A percentile compares a stretch with the other conserved stretches of the same genome.
phyloP scores from a whole-genome alignment of 768 basidiomycete species.

The Amyloporia xantha region DNA sequence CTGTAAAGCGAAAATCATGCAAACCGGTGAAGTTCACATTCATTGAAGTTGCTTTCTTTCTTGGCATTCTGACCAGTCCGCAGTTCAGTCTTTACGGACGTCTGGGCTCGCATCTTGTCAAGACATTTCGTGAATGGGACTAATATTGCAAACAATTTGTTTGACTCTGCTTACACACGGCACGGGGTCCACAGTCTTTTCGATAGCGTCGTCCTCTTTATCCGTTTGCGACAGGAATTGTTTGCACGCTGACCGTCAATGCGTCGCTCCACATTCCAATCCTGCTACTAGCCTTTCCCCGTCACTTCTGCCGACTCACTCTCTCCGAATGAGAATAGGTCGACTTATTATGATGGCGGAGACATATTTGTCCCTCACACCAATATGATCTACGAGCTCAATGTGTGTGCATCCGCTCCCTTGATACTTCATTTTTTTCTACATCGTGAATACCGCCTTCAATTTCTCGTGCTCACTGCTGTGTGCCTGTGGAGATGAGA shows the following conservation, averaged over 20 bases:
- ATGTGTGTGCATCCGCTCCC: conserved; percentile 12
- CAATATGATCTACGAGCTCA: conserved; percentile 28
- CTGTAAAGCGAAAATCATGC: no score
- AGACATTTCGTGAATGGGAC: conserved; percentile 74
- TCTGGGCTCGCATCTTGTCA: conserved; percentile 58
- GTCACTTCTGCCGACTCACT: conserved; percentile 53
- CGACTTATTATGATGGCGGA: conserved; percentile 42
- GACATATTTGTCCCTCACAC: conserved; percentile 31
- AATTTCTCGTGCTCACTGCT: not conserved
- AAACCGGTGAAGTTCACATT: no score
- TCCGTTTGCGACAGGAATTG: not conserved
- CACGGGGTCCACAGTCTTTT: conserved; percentile 64
- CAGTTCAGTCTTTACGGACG: conserved; percentile 41
- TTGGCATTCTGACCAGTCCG: conserved; percentile 32
- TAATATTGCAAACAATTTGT: conserved; percentile 47
- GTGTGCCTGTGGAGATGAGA: conserved; percentile 43
- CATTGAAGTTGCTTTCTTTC: no score
- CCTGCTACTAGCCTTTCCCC: conserved; percentile 46
- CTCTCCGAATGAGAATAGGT: conserved; percentile 37
- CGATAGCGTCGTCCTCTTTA: conserved; percentile 32
- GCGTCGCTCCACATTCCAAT: not conserved
- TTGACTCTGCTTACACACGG: conserved; percentile 56
- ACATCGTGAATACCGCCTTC: not conserved
- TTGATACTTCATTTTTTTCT: no score
- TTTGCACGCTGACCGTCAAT: no score